Evolutionary conservation across 148 eudicot species (phyloP).

Genomic region (Fallopia convolvulus): DNA sequence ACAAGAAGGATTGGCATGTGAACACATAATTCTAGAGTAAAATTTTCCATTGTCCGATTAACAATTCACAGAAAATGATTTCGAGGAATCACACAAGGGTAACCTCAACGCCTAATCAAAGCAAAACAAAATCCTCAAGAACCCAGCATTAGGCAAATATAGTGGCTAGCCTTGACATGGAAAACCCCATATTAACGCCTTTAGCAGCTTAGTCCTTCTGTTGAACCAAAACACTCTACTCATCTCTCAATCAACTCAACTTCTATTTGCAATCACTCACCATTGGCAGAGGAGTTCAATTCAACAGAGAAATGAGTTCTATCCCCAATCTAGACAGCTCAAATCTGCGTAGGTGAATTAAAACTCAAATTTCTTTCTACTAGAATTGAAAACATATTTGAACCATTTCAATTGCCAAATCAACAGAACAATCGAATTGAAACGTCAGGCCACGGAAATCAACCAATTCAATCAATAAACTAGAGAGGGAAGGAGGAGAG

Average conservation of each 20-base stretch:
- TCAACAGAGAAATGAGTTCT: background rate
- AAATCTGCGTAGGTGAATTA: background rate
- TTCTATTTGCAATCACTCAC: background rate
- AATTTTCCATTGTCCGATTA: background rate
- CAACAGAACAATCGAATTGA: background rate
- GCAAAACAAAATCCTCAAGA: background rate
- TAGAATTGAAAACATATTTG: background rate
- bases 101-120: background rate
- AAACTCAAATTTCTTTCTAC: background rate
- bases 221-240: background rate
- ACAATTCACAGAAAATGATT: background rate
- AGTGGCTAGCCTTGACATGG: background rate
- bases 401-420: background rate
- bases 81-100: background rate
- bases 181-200: background rate
- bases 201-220: background rate
- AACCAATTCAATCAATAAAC: background rate
- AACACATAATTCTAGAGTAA: background rate
- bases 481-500: background rate
- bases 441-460: background rate
- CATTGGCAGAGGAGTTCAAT: background rate
- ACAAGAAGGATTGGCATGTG: background rate
- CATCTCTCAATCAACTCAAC: background rate
- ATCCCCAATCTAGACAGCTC: background rate
- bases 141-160: background rate